phyloP scores from a whole-genome alignment of 257 asterid genomes.

The Petunia secreta region DNA sequence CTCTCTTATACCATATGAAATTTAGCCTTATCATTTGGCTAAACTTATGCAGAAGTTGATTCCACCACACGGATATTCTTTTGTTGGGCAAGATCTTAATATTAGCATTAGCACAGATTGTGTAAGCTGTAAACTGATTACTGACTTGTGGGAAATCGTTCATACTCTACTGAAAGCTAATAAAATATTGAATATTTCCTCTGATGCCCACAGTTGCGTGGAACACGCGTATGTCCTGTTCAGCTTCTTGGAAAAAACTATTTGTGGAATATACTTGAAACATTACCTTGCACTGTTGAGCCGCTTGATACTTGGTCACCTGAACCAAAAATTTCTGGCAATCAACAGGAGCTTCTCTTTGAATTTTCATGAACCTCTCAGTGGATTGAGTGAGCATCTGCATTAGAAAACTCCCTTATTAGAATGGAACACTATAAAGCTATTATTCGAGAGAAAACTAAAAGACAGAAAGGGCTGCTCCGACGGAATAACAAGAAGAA shows the following conservation, averaged over 20 bases:
- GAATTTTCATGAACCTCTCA: conserved; percentile 78
- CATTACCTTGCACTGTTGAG: conserved; percentile 76
- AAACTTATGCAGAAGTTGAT: not conserved
- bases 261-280: not conserved
- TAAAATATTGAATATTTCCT: not conserved
- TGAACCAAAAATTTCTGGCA: conserved; percentile 73
- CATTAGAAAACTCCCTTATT: conserved; percentile 16
- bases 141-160: not conserved
- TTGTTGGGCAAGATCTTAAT: not conserved
- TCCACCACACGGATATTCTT: not conserved
- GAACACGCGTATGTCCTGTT: not conserved
- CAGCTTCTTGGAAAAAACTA: conserved; percentile 1
- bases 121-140: not conserved
- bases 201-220: not conserved
- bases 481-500: not conserved
- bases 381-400: conserved; percentile 88
- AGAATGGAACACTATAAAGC: not conserved
- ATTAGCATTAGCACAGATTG: not conserved
- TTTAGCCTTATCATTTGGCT: not conserved
- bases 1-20: not conserved
- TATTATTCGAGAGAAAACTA: not conserved
- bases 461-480: not conserved
- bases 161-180: not conserved
- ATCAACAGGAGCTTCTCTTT: conserved; percentile 65
- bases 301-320: conserved; percentile 77